These are phyloP conservation scores for Zygoascus tannicola DNA, from an alignment of 805 yeast species.

Conservation along the genomic window DNA sequence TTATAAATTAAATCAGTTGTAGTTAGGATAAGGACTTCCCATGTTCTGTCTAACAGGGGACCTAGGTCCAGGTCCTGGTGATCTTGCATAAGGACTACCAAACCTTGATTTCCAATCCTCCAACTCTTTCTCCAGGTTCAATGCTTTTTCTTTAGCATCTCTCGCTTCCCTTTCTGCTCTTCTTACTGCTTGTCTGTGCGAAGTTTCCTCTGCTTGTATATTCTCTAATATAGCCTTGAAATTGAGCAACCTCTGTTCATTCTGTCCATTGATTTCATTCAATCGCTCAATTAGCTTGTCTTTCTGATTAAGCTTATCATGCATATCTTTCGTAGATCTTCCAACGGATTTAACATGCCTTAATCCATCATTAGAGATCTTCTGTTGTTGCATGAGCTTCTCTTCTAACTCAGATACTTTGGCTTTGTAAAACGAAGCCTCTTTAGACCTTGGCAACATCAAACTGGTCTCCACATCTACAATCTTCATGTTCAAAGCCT, in stretches of 20 bases:
- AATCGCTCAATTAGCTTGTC: constrained; percentile 22
- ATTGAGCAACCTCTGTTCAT: constrained; percentile 38
- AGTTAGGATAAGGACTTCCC: not conserved
- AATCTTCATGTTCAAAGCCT: constrained; percentile 18
- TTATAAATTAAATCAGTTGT: not conserved
- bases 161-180: constrained; percentile 43
- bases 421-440: constrained; percentile 11
- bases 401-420: constrained; percentile 18
- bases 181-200: constrained; percentile 30
- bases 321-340: constrained; percentile 20
- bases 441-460: constrained; percentile 13
- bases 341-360: constrained; percentile 18
- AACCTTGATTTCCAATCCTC: constrained; percentile 26
- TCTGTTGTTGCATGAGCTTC: constrained; percentile 17
- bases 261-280: constrained; percentile 44
- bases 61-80: not conserved
- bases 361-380: constrained; percentile 14
- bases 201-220: constrained; percentile 31
- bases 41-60: not conserved
- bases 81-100: not conserved
- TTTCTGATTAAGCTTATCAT: constrained; percentile 21
- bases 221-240: constrained; percentile 30
- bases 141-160: constrained; percentile 39
- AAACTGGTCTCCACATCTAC: constrained; percentile 20
- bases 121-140: constrained; percentile 44